Conservation (phyloP, 176 grass and related monocot species). For the Calamus simplicifolius region DNA sequence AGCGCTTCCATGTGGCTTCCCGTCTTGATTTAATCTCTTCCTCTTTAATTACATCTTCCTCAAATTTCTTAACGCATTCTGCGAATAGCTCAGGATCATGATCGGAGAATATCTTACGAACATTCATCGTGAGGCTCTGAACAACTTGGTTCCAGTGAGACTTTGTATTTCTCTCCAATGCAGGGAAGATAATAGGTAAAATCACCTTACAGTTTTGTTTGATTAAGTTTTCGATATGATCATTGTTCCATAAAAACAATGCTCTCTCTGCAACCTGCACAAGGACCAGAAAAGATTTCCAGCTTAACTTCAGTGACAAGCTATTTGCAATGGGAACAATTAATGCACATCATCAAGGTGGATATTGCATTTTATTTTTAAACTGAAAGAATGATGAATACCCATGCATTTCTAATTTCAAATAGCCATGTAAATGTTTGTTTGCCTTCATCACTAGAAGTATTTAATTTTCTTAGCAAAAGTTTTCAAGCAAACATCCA, state of each 20-base stretch:
- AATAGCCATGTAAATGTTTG: too few species aligned
- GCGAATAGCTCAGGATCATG: conserved; percentile 26
- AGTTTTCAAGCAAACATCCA: too few species aligned
- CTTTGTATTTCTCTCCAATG: conserved; percentile 53
- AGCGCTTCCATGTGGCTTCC: conserved; percentile 53
- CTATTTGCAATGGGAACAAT: too few species aligned
- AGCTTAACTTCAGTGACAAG: too few species aligned
- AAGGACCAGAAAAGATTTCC: too few species aligned
- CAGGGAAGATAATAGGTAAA: conserved; percentile 58
- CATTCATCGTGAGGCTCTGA: conserved; percentile 71
- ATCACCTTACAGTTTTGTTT: conserved; percentile 42
- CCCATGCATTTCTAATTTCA: too few species aligned
- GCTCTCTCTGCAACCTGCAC: conserved; percentile 75
- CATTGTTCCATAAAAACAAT: conserved; percentile 83
- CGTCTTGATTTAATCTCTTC: conserved; percentile 42
- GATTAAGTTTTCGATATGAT: conserved; percentile 41
- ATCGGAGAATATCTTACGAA: conserved; percentile 64
- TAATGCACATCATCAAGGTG: too few species aligned
- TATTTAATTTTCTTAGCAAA: too few species aligned
- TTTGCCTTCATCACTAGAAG: too few species aligned
- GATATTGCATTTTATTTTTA: too few species aligned
- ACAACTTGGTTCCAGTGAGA: conserved; percentile 81
- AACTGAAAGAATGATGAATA: too few species aligned
- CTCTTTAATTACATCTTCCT: conserved; percentile 24
- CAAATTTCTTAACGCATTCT: conserved; percentile 10